A percentile compares a stretch with the other conserved stretches of the same genome.
Evolutionary conservation across 1,284 basidiomycete species (phyloP).

Genomic region (Sanghuangporus weigelae): DNA sequence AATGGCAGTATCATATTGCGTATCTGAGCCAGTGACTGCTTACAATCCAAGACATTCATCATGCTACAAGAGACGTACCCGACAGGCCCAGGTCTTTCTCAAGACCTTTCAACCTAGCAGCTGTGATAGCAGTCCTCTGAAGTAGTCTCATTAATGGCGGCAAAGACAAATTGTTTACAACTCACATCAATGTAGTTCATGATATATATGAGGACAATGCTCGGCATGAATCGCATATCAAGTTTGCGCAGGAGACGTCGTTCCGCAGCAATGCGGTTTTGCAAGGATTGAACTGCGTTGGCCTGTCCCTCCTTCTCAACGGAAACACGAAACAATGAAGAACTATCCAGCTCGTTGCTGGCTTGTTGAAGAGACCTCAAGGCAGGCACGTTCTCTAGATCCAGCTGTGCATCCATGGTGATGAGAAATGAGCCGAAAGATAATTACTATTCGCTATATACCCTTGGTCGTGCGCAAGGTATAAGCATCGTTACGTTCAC

Average conservation of each 20-base stretch:
- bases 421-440: too few species aligned
- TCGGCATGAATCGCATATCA: slow-evolving; percentile 54
- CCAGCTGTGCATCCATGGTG: too few species aligned
- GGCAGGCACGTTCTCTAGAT: too few species aligned
- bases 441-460: too few species aligned
- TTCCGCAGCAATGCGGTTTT: slow-evolving; percentile 29
- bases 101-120: slow-evolving; percentile 57
- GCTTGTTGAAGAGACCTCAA: too few species aligned
- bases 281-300: slow-evolving; percentile 13
- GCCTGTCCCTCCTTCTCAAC: too few species aligned
- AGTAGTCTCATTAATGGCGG: slow-evolving; percentile 4
- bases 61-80: slow-evolving; percentile 31
- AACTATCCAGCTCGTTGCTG: too few species aligned
- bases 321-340: too few species aligned
- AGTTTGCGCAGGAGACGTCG: slow-evolving; percentile 47
- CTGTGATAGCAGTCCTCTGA: slow-evolving; percentile 56
- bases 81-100: slow-evolving; percentile 49
- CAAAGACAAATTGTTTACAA: neutral
- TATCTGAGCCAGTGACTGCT: slow-evolving; percentile 32
- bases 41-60: neutral
- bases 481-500: too few species aligned
- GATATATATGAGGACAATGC: slow-evolving; percentile 55
- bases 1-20: slow-evolving; percentile 55
- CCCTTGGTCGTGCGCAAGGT: too few species aligned
- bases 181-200: slow-evolving; percentile 68